Evolutionary conservation across 345 rosid genomes (phyloP).

Genomic region (Salix dunnii): DNA sequence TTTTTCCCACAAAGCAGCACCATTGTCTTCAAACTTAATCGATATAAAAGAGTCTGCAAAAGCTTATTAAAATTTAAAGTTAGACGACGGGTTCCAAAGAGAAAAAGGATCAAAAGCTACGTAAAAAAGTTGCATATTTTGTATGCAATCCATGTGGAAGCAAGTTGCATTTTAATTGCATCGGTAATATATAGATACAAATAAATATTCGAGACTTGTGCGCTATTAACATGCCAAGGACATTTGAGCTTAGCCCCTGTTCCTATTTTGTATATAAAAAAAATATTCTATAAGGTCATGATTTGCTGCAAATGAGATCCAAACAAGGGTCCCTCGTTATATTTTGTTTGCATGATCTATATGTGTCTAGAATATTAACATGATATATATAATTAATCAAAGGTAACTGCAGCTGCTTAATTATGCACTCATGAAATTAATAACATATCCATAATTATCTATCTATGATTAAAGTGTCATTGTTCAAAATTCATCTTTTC

Average conservation of each 20-base stretch:
- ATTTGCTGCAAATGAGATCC: neutral
- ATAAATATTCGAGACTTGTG: neutral
- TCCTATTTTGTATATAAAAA: no score
- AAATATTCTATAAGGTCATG: neutral
- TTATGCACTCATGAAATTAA: neutral
- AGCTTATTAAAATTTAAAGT: neutral
- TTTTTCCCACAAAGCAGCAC: constrained; percentile 85
- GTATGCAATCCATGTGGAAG: neutral
- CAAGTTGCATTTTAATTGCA: neutral
- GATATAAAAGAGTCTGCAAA: constrained; percentile 87
- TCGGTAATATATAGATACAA: neutral
- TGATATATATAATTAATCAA: neutral
- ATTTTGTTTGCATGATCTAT: neutral
- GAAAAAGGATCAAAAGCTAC: neutral
- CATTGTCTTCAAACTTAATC: constrained; percentile 81
- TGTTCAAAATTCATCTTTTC: neutral
- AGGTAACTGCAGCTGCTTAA: neutral
- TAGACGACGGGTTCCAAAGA: neutral
- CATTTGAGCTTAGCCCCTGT: no score
- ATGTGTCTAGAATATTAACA: neutral
- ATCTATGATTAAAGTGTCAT: neutral
- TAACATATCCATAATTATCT: neutral
- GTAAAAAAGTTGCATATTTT: neutral
- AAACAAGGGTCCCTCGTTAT: neutral
- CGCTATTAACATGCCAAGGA: neutral